Evolutionary conservation across 108 stramenopile species (phyloP), one percentile per base, ranked within the genome.

Genomic region (Discostella stelligeroides): DNA sequence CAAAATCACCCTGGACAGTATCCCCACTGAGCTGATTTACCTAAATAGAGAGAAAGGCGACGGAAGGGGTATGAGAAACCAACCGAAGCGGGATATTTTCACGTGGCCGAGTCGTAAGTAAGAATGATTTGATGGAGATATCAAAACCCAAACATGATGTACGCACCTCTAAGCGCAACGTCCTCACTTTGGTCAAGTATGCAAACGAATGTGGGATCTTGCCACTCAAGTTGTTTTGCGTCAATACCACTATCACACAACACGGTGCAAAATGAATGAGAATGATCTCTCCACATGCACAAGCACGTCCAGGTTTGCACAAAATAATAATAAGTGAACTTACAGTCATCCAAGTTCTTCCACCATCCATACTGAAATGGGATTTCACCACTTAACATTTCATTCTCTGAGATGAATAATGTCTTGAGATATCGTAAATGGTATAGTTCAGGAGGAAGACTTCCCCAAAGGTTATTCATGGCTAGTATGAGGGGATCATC

Each of bases 381-480:
- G 28, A 79, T 79, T 18, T 38, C 49, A 0, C 78, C 78, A 3
- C 25, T 50, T 12, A 67, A 23, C 9, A 57, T 59, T 34, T 9
- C 18, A 48, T 72, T 67, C 0, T 61, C 0, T 4, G 49, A 30
- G 25, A 79, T 57, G 46, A 53, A 48, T 1, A 79, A 23, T 47
- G 48, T 40, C 56, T 79, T 79, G 25, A 79, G 54, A 47, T 79
- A 72, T 15, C 54, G 58, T 34, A 79, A 63, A 40, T 72, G 70
- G 21, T 60, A 56, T 0, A 79, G 8, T 30, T 79, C 70, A 28
- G 46, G 38, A 38, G 70, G 70, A 1, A 79, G 66, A 5, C 65
- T 72, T 12, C 78, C 78, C 10, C 14, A 13, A 64, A 71, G 54
- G 34, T 48, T 46, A 38, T 70, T 78, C 8, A 46, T 39, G 0